Conservation (phyloP, 2,329 filamentous ascomycete genomes). For the Sclerotinia trifoliorum region DNA sequence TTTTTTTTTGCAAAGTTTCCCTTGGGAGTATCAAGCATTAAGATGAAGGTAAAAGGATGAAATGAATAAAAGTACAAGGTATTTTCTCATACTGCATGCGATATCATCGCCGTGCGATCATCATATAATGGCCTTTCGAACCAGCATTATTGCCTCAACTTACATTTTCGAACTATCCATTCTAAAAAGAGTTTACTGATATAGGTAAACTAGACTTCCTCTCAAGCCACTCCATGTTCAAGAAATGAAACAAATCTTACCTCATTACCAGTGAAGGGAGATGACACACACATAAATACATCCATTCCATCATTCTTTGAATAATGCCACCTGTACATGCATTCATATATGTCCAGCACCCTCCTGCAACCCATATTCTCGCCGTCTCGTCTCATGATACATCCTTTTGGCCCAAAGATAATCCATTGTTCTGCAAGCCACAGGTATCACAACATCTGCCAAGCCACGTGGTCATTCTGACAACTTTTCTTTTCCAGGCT, state of each 20-base stretch:
- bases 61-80: too few species aligned
- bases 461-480: conserved; percentile 17
- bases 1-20: neutral
- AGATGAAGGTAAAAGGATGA: neutral
- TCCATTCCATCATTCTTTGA: neutral
- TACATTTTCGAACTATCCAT: neutral
- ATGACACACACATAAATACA: neutral
- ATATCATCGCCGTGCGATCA: neutral
- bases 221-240: neutral
- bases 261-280: neutral
- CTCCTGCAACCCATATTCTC: too few species aligned
- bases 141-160: neutral
- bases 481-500: neutral
- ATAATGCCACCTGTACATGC: neutral
- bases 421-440: neutral
- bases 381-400: neutral
- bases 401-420: neutral
- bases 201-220: neutral
- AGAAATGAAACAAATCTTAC: neutral
- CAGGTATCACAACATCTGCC: neutral
- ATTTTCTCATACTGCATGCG: neutral
- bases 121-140: neutral
- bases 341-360: neutral
- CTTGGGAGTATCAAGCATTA: neutral
- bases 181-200: neutral